Percentiles rank a stretch among this genome's conserved stretches.
These are phyloP conservation scores for Sporobolus alterniflorus DNA, from an alignment of 202 grass and related monocot species.

Conservation along the genomic window DNA sequence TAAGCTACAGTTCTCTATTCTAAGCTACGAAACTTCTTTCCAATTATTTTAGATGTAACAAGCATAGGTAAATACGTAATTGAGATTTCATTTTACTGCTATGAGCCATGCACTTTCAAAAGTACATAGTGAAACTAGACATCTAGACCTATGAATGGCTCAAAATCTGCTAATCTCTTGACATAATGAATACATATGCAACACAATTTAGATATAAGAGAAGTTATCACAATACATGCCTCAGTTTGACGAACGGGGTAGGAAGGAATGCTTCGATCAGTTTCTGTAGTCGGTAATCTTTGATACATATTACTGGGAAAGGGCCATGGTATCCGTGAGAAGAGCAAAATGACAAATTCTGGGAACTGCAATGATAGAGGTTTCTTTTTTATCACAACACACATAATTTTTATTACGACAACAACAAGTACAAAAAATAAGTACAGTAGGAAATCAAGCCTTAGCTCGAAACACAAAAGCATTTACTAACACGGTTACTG, in stretches of 20 bases:
- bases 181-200: not conserved
- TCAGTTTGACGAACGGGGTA: constrained; percentile 43
- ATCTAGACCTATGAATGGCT: not conserved
- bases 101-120: not conserved
- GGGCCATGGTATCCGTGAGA: constrained; percentile 55
- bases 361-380: constrained; percentile 61
- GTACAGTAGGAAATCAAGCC: too few species aligned
- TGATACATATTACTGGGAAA: constrained; percentile 58
- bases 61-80: not conserved
- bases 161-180: not conserved
- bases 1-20: not conserved
- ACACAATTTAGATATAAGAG: not conserved
- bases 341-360: constrained; percentile 51
- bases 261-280: constrained; percentile 45
- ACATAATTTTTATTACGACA: not conserved
- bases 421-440: not conserved
- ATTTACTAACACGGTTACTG: not conserved
- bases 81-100: not conserved
- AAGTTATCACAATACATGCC: constrained; percentile 39
- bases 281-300: constrained; percentile 49
- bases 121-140: not conserved
- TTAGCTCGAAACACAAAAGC: too few species aligned
- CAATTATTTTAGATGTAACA: not conserved
- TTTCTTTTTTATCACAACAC: constrained; percentile 1
- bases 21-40: not conserved